These are phyloP conservation scores for Diplosphaera chodatii DNA, from an alignment of 139 green algal species.

Conservation along the genomic window DNA sequence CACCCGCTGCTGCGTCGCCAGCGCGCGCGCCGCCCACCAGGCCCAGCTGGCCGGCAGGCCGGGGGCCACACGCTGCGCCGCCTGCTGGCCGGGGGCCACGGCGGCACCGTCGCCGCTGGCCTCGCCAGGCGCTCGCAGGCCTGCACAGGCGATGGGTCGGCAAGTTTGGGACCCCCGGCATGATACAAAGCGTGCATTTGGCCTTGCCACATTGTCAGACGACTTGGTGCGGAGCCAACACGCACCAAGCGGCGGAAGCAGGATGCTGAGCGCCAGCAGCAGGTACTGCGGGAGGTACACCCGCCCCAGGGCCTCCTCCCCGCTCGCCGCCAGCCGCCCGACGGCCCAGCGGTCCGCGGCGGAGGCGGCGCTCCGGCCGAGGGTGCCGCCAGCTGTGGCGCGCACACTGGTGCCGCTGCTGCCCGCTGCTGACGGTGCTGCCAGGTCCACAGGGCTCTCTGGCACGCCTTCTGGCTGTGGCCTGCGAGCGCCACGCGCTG, in stretches of 20 bases:
- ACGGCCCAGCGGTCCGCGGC: slow-evolving; percentile 35
- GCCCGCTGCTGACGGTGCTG: not conserved
- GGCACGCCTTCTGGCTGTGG: not conserved
- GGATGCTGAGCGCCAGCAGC: slow-evolving; percentile 48
- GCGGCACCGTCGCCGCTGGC: not conserved
- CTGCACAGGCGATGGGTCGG: not conserved
- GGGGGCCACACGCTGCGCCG: too few relatives aligned
- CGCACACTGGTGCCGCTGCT: not conserved
- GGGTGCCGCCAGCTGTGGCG: not conserved
- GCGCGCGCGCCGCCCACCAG: slow-evolving; percentile 58
- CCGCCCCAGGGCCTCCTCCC: slow-evolving; percentile 61
- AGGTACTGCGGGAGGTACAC: slow-evolving; percentile 59
- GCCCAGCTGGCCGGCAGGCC: slow-evolving; percentile 29
- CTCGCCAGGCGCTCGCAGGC: not conserved
- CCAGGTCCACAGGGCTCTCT: not conserved
- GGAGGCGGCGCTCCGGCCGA: slow-evolving; percentile 6
- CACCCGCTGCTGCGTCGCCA: slow-evolving; percentile 47
- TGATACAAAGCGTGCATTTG: too few relatives aligned
- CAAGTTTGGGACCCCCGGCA: too few relatives aligned
- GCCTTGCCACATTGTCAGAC: not conserved
- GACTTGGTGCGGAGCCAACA: not conserved
- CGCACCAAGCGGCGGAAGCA: slow-evolving; percentile 36
- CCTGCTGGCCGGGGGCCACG: too few relatives aligned
- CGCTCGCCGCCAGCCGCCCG: slow-evolving; percentile 49
- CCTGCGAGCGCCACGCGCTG: too few relatives aligned